Base-by-base conservation (phyloP, 2,329 filamentous ascomycete species). In the Cryphonectria japonica region DNA sequence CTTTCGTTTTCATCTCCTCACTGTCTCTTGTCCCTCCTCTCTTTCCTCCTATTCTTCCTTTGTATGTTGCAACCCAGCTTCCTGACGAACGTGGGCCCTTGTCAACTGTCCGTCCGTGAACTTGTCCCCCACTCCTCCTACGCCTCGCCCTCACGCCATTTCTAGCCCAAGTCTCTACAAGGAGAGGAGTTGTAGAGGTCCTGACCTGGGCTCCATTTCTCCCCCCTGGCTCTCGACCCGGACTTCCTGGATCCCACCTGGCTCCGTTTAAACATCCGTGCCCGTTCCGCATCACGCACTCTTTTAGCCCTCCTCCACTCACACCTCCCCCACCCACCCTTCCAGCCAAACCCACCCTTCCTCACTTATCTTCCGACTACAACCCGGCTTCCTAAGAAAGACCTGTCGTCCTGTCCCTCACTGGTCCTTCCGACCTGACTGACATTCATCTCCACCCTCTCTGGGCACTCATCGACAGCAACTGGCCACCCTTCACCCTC, bases 361-460 rank as follows among this genome's bases (percentile, higher is more conserved):
- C 41, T 69, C 29, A 63, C 46, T 62, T 39, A 50, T 14, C 41
- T 19, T 52, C 32, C 52, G 52, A 34, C 62, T 43, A 19, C 65
- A 37, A 67, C 29, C 54, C 52, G 52, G 29, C n/a, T 4, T 19
- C 37, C 26, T 34, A 57, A 29, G 34, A 50, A 22, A n/a, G 65
- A 43, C 3, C 39, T 43, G 29, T 32, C 52, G 37, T 39, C 61
- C 50, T 43, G 41, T 26, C 41, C 34, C 19, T 41, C n/a, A n/a
- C 61, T 41, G 60, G 32, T 39, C 32, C 37, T 61, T 26, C 19
- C 46, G 22, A 34, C 68, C 50, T 54, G 62, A 61, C 62, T 70
- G 59, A 62, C 64, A 46, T 46, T 41, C 37, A n/a, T 7, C 61
- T n/a, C 66, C 70, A 69, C 70, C 63, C 50, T 69, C 59, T 69